Conservation (phyloP, 306 rosid genomes). For the Fagus sylvatica region DNA sequence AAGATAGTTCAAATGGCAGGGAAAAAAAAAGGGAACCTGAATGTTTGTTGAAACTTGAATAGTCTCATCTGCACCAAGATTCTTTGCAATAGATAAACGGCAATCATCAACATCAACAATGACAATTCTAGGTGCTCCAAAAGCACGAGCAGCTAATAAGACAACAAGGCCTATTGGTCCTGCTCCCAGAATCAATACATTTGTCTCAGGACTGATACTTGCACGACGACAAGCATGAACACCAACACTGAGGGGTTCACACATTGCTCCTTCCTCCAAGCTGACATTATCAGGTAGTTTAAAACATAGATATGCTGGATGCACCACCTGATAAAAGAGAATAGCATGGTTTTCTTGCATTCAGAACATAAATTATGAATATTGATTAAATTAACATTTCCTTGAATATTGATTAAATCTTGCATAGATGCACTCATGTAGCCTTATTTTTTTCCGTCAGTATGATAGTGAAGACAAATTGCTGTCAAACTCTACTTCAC, state of each 20-base stretch:
- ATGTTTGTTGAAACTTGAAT: constrained; percentile 35
- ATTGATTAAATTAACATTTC: neutral
- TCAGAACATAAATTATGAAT: neutral
- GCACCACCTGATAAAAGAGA: constrained; percentile 35
- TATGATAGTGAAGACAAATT: neutral
- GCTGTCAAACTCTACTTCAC: neutral
- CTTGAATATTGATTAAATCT: neutral
- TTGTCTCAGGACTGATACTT: constrained; percentile 36
- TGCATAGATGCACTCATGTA: neutral
- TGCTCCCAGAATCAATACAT: constrained; percentile 41
- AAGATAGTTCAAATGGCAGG: neutral
- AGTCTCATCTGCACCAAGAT: constrained; percentile 38
- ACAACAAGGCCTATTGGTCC: constrained; percentile 49
- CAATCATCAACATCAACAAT: constrained; percentile 38
- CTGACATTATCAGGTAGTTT: constrained; percentile 43
- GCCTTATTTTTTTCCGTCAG: neutral
- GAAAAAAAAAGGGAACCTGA: constrained; percentile 18
- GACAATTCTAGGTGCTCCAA: constrained; percentile 40
- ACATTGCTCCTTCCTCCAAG: constrained; percentile 54
- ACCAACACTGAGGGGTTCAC: constrained; percentile 47
- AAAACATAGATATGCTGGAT: constrained; percentile 39
- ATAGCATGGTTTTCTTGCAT: neutral
- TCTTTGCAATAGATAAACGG: constrained; percentile 44
- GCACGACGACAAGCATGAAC: constrained; percentile 52
- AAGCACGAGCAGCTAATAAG: constrained; percentile 43